Base-by-base conservation (phyloP, 2,329 filamentous ascomycete genomes). In the Phialocephala subalpina region DNA sequence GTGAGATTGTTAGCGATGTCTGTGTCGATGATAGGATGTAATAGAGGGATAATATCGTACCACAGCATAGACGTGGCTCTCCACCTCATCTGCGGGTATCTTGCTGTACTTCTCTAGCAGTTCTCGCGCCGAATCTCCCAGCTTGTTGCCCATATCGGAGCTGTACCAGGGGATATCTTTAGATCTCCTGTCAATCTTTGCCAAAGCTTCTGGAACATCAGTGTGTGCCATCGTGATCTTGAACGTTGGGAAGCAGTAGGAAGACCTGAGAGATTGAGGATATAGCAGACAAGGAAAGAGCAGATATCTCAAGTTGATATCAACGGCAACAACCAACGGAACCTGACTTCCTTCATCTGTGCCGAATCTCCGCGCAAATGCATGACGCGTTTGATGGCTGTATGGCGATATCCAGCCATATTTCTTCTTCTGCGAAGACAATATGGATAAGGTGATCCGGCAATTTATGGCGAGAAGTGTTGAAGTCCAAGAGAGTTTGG, bases 141-240 rank as follows among this genome's bases (percentile, higher is more conserved):
- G 64, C 58, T 70, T 67, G 25, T 64, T 62, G 1, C 52, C 55
- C 40, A 69, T 49, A 14, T 66, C 55, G 20, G 57, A 18, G 29
- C 27, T 55, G 42, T 70, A 70, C 67, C 68, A 70, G 3, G 66
- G 66, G 16, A 67, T 58, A 42, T 67, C 62, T 47, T 65, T 69
- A 11, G 40, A 33, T 35, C 60, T 55, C 11, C 7, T 35, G 3
- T 57, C 60, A 38, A 63, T 63, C 47, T 62, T 60, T 16, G n/a
- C 36, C 3, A 27, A 11, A 1, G 36, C 60, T n/a, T 45, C 25
- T 59, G 60, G 55, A 36, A 60, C 60, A n/a, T 63, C 56, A 7
- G 59, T 63, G 1, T 63, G 42, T 4, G 63, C 63, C 63, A 65
- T 65, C 7, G 20, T 57, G 45, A 5, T 18, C 6, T 29, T 53